Percentiles rank a stretch among this genome's conserved stretches.
phyloP scores from a whole-genome alignment of 2,329 filamentous ascomycete species.

The Monilinia vaccinii-corymbosi region DNA sequence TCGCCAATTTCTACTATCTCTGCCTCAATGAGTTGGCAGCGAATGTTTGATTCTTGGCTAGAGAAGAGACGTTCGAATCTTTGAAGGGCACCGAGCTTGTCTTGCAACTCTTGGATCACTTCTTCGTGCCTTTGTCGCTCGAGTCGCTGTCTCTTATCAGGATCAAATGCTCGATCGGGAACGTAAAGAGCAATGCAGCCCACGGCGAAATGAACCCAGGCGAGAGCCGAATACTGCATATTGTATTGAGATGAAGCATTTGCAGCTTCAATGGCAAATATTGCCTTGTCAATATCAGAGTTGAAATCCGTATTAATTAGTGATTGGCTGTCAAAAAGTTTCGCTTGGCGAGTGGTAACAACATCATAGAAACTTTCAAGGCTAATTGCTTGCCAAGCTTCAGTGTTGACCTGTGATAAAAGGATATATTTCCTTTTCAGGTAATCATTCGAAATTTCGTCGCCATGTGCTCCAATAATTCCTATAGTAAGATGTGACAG shows the following conservation, averaged over 20 bases:
- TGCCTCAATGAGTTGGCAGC: slow-evolving; percentile 52
- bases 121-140: slow-evolving; percentile 51
- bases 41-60: slow-evolving; percentile 57
- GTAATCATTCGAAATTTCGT: neutral
- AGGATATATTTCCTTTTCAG: neutral
- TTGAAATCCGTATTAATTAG: slow-evolving; percentile 20
- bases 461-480: slow-evolving; percentile 21
- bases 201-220: slow-evolving; percentile 69
- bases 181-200: slow-evolving; percentile 72
- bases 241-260: slow-evolving; percentile 21
- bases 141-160: slow-evolving; percentile 56
- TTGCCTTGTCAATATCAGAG: slow-evolving; percentile 32
- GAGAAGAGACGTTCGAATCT: slow-evolving; percentile 59
- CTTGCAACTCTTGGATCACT: slow-evolving; percentile 44
- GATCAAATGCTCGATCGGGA: slow-evolving; percentile 80
- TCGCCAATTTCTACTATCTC: slow-evolving; percentile 57
- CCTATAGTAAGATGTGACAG: slow-evolving; percentile 17
- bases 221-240: slow-evolving; percentile 40
- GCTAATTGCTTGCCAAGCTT: neutral
- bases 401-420: neutral
- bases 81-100: slow-evolving; percentile 50
- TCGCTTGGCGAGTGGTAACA: neutral
- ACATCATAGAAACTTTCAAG: neutral
- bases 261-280: slow-evolving; percentile 26
- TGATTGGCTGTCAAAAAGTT: neutral